Evolutionary conservation across 306 rosid genomes (phyloP).

Genomic region (Lotus japonicus): DNA sequence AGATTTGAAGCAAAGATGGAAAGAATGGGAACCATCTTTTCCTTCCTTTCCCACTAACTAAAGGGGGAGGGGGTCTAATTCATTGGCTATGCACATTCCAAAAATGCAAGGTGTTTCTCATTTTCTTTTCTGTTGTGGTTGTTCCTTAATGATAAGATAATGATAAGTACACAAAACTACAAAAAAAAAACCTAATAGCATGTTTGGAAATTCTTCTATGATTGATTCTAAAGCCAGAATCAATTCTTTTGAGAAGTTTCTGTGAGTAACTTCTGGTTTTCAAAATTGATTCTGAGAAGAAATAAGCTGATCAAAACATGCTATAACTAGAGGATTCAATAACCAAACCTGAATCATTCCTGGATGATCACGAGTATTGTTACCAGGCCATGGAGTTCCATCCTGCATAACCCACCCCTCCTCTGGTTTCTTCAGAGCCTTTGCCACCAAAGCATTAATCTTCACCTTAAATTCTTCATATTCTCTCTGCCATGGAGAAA

Average conservation of each 20-base stretch:
- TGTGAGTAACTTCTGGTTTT: too few species aligned
- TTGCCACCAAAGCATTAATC: slow-evolving; percentile 76
- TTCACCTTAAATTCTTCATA: slow-evolving; percentile 89
- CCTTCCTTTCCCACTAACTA: too few species aligned
- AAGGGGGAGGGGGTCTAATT: background rate
- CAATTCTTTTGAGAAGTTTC: too few species aligned
- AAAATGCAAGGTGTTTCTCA: background rate
- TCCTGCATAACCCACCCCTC: slow-evolving; percentile 85
- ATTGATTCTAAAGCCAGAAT: too few species aligned
- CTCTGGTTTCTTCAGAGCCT: slow-evolving; percentile 78
- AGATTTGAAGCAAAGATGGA: background rate
- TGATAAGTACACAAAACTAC: background rate
- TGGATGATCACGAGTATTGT: slow-evolving; percentile 83
- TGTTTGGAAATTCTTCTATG: too few species aligned
- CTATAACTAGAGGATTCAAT: background rate
- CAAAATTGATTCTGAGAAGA: too few species aligned
- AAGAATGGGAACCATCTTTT: background rate
- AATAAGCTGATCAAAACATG: too few species aligned
- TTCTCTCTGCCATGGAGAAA: slow-evolving; percentile 51
- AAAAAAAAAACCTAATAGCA: too few species aligned
- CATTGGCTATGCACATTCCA: background rate
- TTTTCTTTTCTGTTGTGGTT: too few species aligned
- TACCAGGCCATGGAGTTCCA: slow-evolving; percentile 95
- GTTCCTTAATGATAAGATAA: background rate
- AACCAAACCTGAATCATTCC: slow-evolving; percentile 86